Evolutionary conservation across 106 monocot genomes (phyloP), one percentile per base, ranked within the genome.

Genomic region (Acanthochlamys bracteata): DNA sequence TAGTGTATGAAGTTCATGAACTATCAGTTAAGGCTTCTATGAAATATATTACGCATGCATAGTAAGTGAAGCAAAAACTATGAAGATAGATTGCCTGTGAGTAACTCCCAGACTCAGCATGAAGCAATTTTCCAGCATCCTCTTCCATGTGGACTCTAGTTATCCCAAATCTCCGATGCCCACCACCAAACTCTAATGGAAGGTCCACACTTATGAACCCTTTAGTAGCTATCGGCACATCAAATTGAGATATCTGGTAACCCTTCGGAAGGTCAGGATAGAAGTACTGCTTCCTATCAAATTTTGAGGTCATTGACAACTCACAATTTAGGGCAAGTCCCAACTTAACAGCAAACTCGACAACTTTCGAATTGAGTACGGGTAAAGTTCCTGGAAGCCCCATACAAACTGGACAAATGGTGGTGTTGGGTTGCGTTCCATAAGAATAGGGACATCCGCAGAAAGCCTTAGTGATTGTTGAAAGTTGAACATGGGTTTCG

Each of bases 121-220:
- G 90, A 41, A 88, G 63, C 22, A 87, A 67, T 69, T 96, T 96
- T 20, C 95, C 95, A 20, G 95, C 95, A 80, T 96, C 95, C 77
- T 96, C 95, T 68, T 96, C 95, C 87, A 96, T 90, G 59, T 96
- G 95, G 53, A 96, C 86, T 65, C 95, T 79, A 1, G 95, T 96
- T 52, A 96, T 84, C 16, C 90, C 95, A 73, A 96, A 96, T 60
- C 76, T 84, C 69, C 78, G 75, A 61, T 88, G 95, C 16, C 88
- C 95, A 21, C 95, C 95, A 20, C 95, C 95, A 73, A 88, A 90
- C 60, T 96, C 95, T 54, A 90, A 56, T 7, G 90, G 95, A 58
- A 91, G 79, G 68, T 96, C 95, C 25, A 96, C 53, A 72, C 90
- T 87, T 66, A 90, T 33, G 60, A 76, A 88, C 1, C 95, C 95